Evolutionary conservation across 306 rosid genomes (phyloP), one percentile per base, ranked within the genome.

Genomic region (Dalbergia oliveri): DNA sequence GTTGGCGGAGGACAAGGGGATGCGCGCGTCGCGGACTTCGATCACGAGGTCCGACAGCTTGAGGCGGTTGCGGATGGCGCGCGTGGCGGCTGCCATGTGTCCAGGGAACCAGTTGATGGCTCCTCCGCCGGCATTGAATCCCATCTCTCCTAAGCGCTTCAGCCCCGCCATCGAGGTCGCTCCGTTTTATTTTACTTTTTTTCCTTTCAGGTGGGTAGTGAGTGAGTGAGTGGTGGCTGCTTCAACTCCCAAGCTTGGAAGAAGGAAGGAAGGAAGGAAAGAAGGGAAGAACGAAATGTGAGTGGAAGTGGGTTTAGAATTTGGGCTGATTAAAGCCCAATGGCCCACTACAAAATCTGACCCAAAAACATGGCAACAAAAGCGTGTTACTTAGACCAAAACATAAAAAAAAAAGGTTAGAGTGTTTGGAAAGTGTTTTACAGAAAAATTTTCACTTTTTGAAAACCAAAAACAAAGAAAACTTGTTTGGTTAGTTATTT

Each of bases 41-140:
- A 94, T 78, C 57, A 94, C 97, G 73, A 94, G 86, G 84, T 94
- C 91, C 39, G 98, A 88, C 37, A 92, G 50, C 83, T 92, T 92
- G 12, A 94, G 94, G 19, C 97, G 96, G 44, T 85, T 67, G 14
- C 88, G 87, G 34, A 94, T 94, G 83, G 98, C 97, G 8, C 91
- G 86, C 0, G 89, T 88, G 66, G 98, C 98, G 3, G 98, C 90
- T 0, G 97, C 97, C 94, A 94, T 94, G 88, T 94, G 98, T 11
- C 98, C 98, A 0, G 98, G 98, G 87, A 88, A 92, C 97, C 97
- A 94, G 79, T 87, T 94, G 62, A 94, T 88, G 62, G 72, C 82
- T 49, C 97, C 98, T 5, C 94, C 97, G 8, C 88, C 94, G 44
- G 83, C 60, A 72, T 82, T 84, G 91, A 92, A 91, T 0, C 79